Base-by-base conservation (phyloP, 2,329 filamentous ascomycete genomes). In the Xylaria sp. region DNA sequence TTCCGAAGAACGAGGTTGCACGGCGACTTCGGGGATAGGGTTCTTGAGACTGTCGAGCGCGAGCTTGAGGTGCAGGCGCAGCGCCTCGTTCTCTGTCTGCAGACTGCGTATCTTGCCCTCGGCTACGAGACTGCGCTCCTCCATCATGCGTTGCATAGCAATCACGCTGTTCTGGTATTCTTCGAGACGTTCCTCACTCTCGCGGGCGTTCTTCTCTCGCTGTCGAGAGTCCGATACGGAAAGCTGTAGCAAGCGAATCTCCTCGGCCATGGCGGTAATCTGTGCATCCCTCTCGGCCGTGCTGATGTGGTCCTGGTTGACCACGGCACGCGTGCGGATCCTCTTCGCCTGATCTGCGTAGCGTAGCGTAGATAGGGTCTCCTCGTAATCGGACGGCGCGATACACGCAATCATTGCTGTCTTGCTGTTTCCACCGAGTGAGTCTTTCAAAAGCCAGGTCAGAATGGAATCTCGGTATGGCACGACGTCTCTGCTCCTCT, bases 401-500 rank as follows among this genome's bases (percentile, higher is more conserved):
- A 99, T 97, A 76, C 95, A 98, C 8, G 95, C 95, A 72, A 99
- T 97, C 95, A 99, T 99, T 65, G 95, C 95, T 9, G 95, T 99
- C 79, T 98, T 99, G 73, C 90, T 94, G 83, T 99, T 99, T 58
- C 95, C 95, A 12, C 95, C 95, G 0, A 99, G 83, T 1, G 92
- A 96, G 77, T 99, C 95, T 76, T 98, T 98, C 67, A 99, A 84
- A 3, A 99, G 84, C 94, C 94, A 89, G 0, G 87, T 89, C 54
- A 89, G 78, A 69, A 90, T 89, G 1, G 92, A 97, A 78, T 99
- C 95, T 67, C 95, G 89, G 77, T 97, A 99, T 4, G 95, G 95
- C 2, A 99, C 87, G 28, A 94, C 87, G 67, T 82, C 81, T 65
- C 69, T 73, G 61, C 68, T 71, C 57, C 81, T 73, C 73, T 91